Base-by-base conservation (phyloP, 2,329 filamentous ascomycete genomes). In the Aureobasidium subglaciale region DNA sequence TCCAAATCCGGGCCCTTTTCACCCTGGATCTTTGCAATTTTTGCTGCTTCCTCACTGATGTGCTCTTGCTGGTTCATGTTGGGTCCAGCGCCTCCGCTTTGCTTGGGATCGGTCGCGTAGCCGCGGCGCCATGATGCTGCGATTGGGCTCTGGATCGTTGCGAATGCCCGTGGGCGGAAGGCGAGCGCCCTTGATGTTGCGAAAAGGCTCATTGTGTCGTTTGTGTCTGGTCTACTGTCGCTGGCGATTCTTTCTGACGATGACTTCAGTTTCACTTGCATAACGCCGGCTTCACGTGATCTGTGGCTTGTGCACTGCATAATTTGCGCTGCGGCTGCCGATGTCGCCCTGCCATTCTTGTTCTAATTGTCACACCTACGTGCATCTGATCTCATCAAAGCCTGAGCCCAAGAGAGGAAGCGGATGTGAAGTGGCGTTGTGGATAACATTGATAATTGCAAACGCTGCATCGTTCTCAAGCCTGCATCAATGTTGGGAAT, bases 21-120 rank as follows among this genome's bases (percentile, higher is more conserved):
- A 54, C 82, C 80, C 63, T 75, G 81, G 24, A 82, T 78, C 63
- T 81, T 75, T 24, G 77, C 78, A 60, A 80, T 77, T 62, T 80
- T 78, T 35, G 79, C 79, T 29, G 83, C 83, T 67, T 88, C 84
- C 65, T 87, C 81, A 59, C 78, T 84, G 27, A 86, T 80, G 71
- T 83, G 77, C 38, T 80, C 79, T 53, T 83, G 69, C 27, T 75
- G 64, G 59, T 79, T 74, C 69, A 77, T 74, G 56, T 78, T 80
- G 11, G 79, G 74, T 20, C 75, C 76, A 42, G 67, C 67, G 22
- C 43, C 54, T 35, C 54, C 54, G 34, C 42, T 50, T 29, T 56
- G 38, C 30, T 55, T 55, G 29, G 49, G 49, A 13, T 53, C 49
- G 4, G 38, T 55, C 20, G 38, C 40, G 30, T 55, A 55, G 38